These are phyloP conservation scores for Helichrysum umbraculigerum DNA, from an alignment of 129 eudicot genomes.

Conservation along the genomic window DNA sequence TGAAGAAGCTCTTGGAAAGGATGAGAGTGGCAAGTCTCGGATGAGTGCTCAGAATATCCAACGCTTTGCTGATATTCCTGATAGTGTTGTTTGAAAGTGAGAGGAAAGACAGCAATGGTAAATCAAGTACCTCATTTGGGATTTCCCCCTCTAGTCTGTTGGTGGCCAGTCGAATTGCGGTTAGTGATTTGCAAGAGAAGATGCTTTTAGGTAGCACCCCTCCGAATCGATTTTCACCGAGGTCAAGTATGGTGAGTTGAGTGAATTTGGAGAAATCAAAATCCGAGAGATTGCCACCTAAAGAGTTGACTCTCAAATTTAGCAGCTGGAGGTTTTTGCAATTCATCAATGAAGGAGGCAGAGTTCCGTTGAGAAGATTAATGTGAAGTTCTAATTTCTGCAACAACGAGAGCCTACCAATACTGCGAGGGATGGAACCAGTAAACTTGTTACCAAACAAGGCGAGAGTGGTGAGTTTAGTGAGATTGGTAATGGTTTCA, in stretches of 20 bases:
- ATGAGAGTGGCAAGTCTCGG: conserved; percentile 49
- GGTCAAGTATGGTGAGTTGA: conserved; percentile 50
- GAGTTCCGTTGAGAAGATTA: conserved; percentile 47
- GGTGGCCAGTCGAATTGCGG: conserved; percentile 51
- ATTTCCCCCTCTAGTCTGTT: conserved; percentile 52
- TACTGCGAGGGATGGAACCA: conserved; percentile 45
- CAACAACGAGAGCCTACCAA: conserved; percentile 54
- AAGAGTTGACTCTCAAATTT: conserved; percentile 55
- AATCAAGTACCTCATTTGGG: conserved; percentile 26
- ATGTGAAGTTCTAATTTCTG: conserved; percentile 64
- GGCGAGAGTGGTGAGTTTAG: conserved; percentile 42
- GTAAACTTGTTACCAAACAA: conserved; percentile 44
- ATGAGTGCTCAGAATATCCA: conserved; percentile 41
- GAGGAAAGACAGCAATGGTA: conserved; percentile 59
- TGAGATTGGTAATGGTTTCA: conserved; percentile 37
- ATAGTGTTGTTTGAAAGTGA: conserved; percentile 62
- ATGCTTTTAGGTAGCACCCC: conserved; percentile 54
- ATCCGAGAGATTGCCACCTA: conserved; percentile 46
- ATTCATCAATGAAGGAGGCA: conserved; percentile 54
- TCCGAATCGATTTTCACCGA: conserved; percentile 54
- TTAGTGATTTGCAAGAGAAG: conserved; percentile 52
- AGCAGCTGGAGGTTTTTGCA: conserved; percentile 52
- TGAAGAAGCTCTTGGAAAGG: conserved; percentile 51
- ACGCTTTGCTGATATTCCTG: conserved; percentile 50
- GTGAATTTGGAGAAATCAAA: conserved; percentile 62